These are phyloP conservation scores for Epipyxis sp. DNA, from an alignment of 108 stramenopile species.

Conservation along the genomic window DNA sequence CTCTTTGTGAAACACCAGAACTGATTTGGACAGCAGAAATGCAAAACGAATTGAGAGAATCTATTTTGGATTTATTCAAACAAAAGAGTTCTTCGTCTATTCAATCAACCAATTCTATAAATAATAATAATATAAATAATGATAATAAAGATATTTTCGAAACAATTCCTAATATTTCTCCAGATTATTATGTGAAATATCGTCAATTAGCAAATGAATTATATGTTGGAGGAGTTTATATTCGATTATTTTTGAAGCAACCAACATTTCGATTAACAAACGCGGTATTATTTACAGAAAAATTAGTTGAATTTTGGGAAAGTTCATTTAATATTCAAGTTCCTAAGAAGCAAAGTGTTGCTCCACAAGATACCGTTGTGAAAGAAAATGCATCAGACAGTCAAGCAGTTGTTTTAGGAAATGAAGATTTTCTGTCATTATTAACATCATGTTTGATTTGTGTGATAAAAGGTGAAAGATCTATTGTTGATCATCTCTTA, in stretches of 20 bases:
- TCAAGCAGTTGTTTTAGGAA: conserved; percentile 6
- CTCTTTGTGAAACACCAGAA: conserved; percentile 62
- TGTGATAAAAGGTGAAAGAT: conserved; percentile 23
- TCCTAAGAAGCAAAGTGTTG: background rate
- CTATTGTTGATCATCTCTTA: conserved; percentile 23
- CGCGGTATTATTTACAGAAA: conserved; percentile 65
- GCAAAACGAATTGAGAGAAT: conserved; percentile 61
- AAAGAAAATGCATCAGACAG: background rate
- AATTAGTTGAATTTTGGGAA: conserved; percentile 27
- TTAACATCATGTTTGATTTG: conserved; percentile 24
- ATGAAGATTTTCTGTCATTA: conserved; percentile 32
- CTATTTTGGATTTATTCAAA: conserved; percentile 37
- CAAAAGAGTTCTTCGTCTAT: too few relatives aligned
- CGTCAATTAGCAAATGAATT: conserved; percentile 61
- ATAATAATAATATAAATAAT: too few relatives aligned
- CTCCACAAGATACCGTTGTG: background rate
- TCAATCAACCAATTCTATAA: too few relatives aligned
- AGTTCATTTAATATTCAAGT: conserved; percentile 19
- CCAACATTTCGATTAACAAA: conserved; percentile 71
- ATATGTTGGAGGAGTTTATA: conserved; percentile 69
- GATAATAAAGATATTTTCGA: too few relatives aligned
- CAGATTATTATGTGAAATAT: conserved; percentile 54
- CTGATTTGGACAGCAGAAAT: conserved; percentile 70
- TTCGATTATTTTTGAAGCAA: conserved; percentile 70
- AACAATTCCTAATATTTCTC: conserved; percentile 36